Evolutionary conservation across 345 rosid genomes (phyloP).

Genomic region (Aquilaria yunnanensis): DNA sequence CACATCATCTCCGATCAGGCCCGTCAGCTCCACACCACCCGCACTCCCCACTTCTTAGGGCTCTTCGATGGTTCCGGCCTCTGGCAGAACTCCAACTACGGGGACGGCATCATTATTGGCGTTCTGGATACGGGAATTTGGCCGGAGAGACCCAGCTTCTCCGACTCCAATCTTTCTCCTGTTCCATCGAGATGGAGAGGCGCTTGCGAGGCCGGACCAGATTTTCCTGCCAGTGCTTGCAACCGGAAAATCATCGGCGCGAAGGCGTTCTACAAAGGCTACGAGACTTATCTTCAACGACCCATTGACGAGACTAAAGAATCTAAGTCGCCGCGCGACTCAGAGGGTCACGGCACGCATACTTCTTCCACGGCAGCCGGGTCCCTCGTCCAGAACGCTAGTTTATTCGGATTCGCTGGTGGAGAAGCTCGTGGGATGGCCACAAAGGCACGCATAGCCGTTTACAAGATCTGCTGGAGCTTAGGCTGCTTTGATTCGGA

Average conservation of each 20-base stretch:
- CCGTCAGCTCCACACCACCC: constrained; percentile 82
- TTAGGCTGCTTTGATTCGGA: constrained; percentile 83
- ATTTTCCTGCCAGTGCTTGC: constrained; percentile 63
- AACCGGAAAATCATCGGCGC: constrained; percentile 85
- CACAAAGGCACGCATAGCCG: constrained; percentile 67
- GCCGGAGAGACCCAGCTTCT: constrained; percentile 75
- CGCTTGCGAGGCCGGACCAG: constrained; percentile 44
- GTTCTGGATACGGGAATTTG: constrained; percentile 88
- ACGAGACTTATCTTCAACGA: constrained; percentile 27
- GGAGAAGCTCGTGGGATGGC: constrained; percentile 97
- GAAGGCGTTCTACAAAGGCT: constrained; percentile 57
- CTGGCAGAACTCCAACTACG: constrained; percentile 59
- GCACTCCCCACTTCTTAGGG: constrained; percentile 66
- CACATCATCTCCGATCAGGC: constrained; percentile 59
- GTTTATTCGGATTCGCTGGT: constrained; percentile 46
- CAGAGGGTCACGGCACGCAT: constrained; percentile 88
- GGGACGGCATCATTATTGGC: constrained; percentile 70
- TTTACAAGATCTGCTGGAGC: constrained; percentile 84
- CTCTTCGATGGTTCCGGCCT: constrained; percentile 53
- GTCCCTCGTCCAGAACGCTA: constrained; percentile 53
- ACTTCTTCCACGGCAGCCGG: constrained; percentile 92
- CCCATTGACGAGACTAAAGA: constrained; percentile 39
- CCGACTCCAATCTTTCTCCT: constrained; percentile 36
- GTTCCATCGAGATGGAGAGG: constrained; percentile 71
- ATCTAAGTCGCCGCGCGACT: constrained; percentile 66